Conservation (phyloP, 2,329 filamentous ascomycete genomes). For the Elsinoe arachidis region DNA sequence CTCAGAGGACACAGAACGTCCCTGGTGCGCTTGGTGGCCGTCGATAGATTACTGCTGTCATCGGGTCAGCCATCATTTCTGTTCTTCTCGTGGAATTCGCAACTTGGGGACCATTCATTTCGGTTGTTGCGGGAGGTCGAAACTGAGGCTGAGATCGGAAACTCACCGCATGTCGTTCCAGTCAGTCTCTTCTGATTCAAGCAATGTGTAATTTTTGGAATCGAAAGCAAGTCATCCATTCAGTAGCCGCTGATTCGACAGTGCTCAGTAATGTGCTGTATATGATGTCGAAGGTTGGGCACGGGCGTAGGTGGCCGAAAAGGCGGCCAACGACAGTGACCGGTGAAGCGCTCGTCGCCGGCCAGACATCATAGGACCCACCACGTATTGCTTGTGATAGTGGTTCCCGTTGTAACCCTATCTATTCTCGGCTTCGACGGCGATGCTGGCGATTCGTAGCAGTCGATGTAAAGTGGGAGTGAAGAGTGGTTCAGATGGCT, state of each 20-base stretch:
- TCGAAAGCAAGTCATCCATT: background rate
- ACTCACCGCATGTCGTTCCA: background rate
- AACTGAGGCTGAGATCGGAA: background rate
- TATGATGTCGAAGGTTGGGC: background rate
- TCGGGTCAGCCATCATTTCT: background rate
- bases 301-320: background rate
- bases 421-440: background rate
- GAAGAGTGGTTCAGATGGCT: background rate
- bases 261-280: background rate
- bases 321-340: background rate
- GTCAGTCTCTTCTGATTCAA: background rate
- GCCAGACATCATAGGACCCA: background rate
- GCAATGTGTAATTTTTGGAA: background rate
- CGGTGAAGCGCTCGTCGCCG: background rate
- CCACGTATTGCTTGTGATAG: background rate
- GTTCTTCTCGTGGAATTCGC: background rate
- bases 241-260: background rate
- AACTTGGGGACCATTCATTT: background rate
- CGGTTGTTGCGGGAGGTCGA: background rate
- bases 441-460: background rate
- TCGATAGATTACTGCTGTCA: background rate
- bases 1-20: constrained; percentile 16
- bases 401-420: background rate
- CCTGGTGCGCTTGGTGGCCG: background rate
- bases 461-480: background rate